Conservation (phyloP, 352 stramenopile genomes). For the Pythium sukuiense region DNA sequence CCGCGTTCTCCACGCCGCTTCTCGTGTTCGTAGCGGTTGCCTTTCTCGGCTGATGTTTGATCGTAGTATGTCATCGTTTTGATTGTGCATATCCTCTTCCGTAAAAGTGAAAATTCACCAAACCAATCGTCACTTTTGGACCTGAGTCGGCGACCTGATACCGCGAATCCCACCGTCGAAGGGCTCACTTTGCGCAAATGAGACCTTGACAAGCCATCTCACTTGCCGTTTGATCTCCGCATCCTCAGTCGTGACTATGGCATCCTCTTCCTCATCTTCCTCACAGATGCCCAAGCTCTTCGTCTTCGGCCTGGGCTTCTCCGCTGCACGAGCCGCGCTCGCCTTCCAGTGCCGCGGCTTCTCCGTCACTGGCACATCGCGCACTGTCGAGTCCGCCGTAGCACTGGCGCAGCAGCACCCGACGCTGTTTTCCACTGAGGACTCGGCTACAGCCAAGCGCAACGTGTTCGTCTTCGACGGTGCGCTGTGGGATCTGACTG, state of each 20-base stretch:
- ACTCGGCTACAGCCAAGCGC: conserved; percentile 7
- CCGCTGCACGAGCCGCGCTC: conserved; percentile 66
- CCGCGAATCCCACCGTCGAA: conserved; percentile 12
- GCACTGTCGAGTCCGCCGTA: conserved; percentile 45
- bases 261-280: background rate
- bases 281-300: conserved; percentile 61
- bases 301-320: conserved; percentile 90
- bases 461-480: conserved; percentile 88
- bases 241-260: background rate
- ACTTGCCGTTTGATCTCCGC: background rate
- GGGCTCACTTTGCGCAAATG: background rate
- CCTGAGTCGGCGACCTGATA: conserved; percentile 3
- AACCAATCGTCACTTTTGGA: background rate
- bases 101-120: too few species aligned
- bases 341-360: conserved; percentile 68
- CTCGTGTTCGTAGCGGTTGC: background rate
- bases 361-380: conserved; percentile 69
- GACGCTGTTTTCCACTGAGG: conserved; percentile 38
- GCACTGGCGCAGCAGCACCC: conserved; percentile 42
- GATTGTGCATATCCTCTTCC: background rate
- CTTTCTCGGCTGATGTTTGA: background rate
- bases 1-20: background rate
- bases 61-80: background rate
- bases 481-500: conserved; percentile 39
- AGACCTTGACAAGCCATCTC: background rate